Evolutionary conservation across 169 alveolate species (phyloP).

Genomic region (Cytauxzoon felis): DNA sequence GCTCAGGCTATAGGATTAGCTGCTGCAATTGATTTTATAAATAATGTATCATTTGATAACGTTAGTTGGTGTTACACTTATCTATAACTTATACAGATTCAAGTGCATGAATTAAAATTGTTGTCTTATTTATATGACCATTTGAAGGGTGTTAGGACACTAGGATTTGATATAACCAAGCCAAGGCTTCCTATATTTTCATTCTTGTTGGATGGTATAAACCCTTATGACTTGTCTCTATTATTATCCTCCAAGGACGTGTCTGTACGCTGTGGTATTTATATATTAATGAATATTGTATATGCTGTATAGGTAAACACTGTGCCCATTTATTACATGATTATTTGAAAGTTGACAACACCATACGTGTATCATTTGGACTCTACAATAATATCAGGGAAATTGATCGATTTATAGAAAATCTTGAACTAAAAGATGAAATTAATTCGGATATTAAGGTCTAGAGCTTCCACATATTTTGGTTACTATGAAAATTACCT

Average conservation of each 20-base stretch:
- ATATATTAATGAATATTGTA: too few species aligned
- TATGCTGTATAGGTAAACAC: constrained; percentile 62
- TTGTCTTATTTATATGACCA: constrained; percentile 19
- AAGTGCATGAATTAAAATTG: constrained; percentile 20
- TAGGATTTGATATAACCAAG: neutral
- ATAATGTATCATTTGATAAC: constrained; percentile 12
- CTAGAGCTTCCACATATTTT: neutral
- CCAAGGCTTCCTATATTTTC: constrained; percentile 27
- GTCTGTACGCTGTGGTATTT: constrained; percentile 44
- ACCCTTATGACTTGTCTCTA: constrained; percentile 42
- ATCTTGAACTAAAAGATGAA: constrained; percentile 12
- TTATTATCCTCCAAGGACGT: constrained; percentile 22
- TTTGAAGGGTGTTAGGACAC: constrained; percentile 12
- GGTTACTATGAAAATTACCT: constrained; percentile 5
- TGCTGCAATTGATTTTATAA: constrained; percentile 36
- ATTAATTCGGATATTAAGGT: neutral
- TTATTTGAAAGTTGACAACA: constrained; percentile 11
- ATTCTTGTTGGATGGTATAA: constrained; percentile 27
- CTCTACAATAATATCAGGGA: constrained; percentile 47
- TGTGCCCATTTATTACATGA: constrained; percentile 51
- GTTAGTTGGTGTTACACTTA: constrained; percentile 2
- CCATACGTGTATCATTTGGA: constrained; percentile 53
- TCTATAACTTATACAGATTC: constrained; percentile 3
- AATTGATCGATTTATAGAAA: constrained; percentile 42
- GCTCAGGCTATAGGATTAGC: constrained; percentile 65